Base-by-base conservation (phyloP, 1,139 yeast species). In the Taphrina deformans region DNA sequence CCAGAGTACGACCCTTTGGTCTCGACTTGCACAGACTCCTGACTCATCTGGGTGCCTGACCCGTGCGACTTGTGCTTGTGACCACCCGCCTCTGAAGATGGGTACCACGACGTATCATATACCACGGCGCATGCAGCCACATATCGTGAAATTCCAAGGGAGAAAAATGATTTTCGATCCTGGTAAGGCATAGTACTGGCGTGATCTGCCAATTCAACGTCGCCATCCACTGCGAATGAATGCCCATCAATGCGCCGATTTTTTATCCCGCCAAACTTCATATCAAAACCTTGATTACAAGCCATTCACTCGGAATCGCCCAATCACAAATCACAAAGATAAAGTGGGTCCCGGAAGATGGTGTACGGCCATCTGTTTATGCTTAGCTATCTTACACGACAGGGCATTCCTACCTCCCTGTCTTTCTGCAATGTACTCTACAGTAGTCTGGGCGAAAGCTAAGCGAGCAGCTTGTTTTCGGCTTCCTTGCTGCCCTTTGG, bases 401-500 rank as follows among this genome's bases (percentile, higher is more conserved):
- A n/a, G n/a, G n/a, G n/a, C n/a, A n/a, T n/a, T n/a, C n/a, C n/a
- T 29, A 29, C 33, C 6, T 29, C 33, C 9, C 33, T n/a, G n/a
- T 10, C 33, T 6, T 29, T 29, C 33, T 29, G 10, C 33, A 29
- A 29, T 10, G 10, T 10, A 29, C 9, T 29, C 6, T 10, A 29
- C 33, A 29, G 33, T 29, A 29, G 9, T 29, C 33, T 29, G 10
- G 6, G 33, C 9, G 9, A 29, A 29, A n/a, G n/a, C 26, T 29
- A 48, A 23, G 38, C 44, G 41, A 58, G 46, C 12, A 48, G 27
- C 27, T 35, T 48, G 21, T 27, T 59, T 26, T 38, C 48, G 10
- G 58, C 45, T 21, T 53, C 58, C 1, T 53, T 53, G 12, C 48
- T 35, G 29, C 58, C 58, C 24, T 16, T n/a, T 14, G 45, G 58